Evolutionary conservation across 1,139 yeast genomes (phyloP).

Genomic region (Kodamaea derodonti): DNA sequence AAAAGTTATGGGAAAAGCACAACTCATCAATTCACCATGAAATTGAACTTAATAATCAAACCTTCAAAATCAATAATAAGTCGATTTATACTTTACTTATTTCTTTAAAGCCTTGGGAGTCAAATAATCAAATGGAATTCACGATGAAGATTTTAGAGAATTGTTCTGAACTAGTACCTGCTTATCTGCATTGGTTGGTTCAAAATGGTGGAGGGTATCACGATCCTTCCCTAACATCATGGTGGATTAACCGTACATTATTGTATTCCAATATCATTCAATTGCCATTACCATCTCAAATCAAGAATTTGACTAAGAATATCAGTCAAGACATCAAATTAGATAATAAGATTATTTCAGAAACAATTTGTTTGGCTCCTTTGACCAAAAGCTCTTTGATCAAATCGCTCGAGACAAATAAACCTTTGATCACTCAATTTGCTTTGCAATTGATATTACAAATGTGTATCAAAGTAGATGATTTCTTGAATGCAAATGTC

Average conservation of each 20-base stretch:
- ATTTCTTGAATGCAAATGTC: constrained; percentile 35
- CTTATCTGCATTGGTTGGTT: constrained; percentile 58
- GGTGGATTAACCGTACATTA: constrained; percentile 76
- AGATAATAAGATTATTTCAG: constrained; percentile 32
- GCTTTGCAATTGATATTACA: constrained; percentile 59
- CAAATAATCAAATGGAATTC: constrained; percentile 56
- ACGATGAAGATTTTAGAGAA: constrained; percentile 47
- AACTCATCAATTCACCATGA: constrained; percentile 9
- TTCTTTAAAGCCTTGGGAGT: constrained; percentile 78
- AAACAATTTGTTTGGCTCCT: constrained; percentile 63
- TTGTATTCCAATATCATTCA: constrained; percentile 56
- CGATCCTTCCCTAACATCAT: constrained; percentile 72
- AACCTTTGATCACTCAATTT: constrained; percentile 60
- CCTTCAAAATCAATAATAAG: constrained; percentile 62
- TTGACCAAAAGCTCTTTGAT: constrained; percentile 56
- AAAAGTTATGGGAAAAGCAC: constrained; percentile 49
- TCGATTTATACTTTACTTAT: constrained; percentile 60
- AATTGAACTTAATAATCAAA: constrained; percentile 40
- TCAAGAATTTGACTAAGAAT: constrained; percentile 10
- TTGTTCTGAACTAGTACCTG: constrained; percentile 71
- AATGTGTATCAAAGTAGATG: constrained; percentile 35
- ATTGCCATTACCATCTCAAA: constrained; percentile 34
- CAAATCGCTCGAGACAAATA: constrained; percentile 52
- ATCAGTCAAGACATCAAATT: constrained; percentile 10
- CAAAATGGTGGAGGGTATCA: constrained; percentile 54